Evolutionary conservation across 75 land plant species (phyloP).

Genomic region (Pinus tabuliformis): DNA sequence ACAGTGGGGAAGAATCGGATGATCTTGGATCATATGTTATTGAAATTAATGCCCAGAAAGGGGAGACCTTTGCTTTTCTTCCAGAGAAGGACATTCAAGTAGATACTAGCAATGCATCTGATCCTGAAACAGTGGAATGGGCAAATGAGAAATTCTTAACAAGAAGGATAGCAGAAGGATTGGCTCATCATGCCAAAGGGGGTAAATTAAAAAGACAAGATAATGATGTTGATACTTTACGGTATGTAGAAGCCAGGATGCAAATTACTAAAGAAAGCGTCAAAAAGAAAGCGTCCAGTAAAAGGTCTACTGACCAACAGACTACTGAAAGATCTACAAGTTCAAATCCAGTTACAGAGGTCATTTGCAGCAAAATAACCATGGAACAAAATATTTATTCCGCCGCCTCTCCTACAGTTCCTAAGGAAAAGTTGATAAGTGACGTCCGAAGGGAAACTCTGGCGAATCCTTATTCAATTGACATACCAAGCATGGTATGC

Average conservation of each 20-base stretch:
- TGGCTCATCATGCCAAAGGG: neutral
- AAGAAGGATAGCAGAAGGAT: neutral
- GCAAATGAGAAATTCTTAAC: neutral
- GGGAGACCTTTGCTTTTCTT: conserved; percentile 6
- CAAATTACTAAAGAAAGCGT: neutral
- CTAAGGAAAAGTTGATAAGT: neutral
- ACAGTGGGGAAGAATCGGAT: conserved; percentile 9
- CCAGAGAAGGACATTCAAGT: conserved; percentile 2
- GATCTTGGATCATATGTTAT: conserved; percentile 9
- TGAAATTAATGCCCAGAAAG: conserved; percentile 5
- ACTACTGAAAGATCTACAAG: neutral
- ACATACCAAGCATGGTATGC: neutral
- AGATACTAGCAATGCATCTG: neutral
- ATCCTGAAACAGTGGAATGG: conserved; percentile 2
- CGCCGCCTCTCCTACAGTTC: neutral
- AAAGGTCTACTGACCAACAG: neutral
- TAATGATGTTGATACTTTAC: neutral
- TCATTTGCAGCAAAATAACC: neutral
- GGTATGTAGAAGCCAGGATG: neutral
- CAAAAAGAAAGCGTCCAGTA: neutral
- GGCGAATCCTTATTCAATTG: neutral
- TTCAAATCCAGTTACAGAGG: neutral
- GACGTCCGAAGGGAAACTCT: neutral
- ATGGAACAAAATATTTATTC: too few relatives aligned
- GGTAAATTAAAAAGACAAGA: neutral